Percentiles rank a stretch among this genome's conserved stretches.
Conservation (phyloP, 768 basidiomycete species). For the Suillus cothurnatus region DNA sequence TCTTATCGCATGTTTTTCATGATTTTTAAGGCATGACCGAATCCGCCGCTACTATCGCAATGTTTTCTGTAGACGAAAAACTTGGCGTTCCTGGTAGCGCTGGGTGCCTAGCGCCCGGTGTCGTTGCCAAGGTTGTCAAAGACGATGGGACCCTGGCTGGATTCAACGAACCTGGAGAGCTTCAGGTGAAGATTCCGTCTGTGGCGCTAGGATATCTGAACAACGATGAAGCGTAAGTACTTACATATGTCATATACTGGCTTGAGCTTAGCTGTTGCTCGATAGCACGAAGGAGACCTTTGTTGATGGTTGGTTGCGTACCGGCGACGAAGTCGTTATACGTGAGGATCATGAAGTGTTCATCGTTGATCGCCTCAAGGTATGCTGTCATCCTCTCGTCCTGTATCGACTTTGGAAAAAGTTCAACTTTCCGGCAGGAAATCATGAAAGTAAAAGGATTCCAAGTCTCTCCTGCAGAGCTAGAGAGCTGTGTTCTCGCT, state of each 20-base stretch:
- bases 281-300: conserved; percentile 69
- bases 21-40: conserved; percentile 63
- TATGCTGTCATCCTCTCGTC: conserved; percentile 17
- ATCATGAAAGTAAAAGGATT: conserved; percentile 71
- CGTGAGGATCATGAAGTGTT: conserved; percentile 56
- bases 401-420: not conserved
- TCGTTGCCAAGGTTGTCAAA: conserved; percentile 55
- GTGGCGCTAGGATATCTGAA: conserved; percentile 50
- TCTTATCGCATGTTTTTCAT: not conserved
- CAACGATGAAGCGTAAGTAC: conserved; percentile 61
- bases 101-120: conserved; percentile 54
- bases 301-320: conserved; percentile 70
- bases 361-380: conserved; percentile 67
- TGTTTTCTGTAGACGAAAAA: conserved; percentile 49
- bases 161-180: conserved; percentile 61
- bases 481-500: conserved; percentile 65
- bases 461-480: conserved; percentile 75
- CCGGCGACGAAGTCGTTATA: conserved; percentile 66
- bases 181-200: conserved; percentile 47
- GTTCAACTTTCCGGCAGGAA: conserved; percentile 44
- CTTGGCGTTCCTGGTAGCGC: conserved; percentile 56
- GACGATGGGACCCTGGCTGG: conserved; percentile 56
- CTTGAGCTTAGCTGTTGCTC: not conserved
- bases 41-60: conserved; percentile 51
- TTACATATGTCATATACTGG: not conserved